Evolutionary conservation across 1,139 yeast species (phyloP).

Genomic region (Taphrina pruni): DNA sequence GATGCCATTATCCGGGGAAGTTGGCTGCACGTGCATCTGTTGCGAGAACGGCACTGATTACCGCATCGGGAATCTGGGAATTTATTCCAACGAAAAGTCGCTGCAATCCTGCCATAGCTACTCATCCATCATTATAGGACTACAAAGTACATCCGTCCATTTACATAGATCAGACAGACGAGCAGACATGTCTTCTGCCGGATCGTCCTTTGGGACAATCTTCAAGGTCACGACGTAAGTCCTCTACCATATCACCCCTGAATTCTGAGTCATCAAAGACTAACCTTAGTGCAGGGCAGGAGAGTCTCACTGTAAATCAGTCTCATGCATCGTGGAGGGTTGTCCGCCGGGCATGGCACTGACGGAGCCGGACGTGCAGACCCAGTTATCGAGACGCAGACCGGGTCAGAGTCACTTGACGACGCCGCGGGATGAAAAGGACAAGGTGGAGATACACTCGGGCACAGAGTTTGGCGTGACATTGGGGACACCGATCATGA

Average conservation of each 20-base stretch:
- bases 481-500: conserved; percentile 92
- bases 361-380: conserved; percentile 87
- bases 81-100: conserved; percentile 7
- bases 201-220: conserved; percentile 46
- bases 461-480: conserved; percentile 93
- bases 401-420: conserved; percentile 94
- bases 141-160: background rate
- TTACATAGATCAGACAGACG: background rate
- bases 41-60: background rate
- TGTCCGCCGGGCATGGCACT: conserved; percentile 93
- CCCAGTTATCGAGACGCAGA: conserved; percentile 93
- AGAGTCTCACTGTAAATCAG: conserved; percentile 97
- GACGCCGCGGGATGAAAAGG: conserved; percentile 95
- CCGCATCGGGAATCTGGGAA: background rate
- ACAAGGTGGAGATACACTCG: conserved; percentile 86
- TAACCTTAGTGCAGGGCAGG: conserved; percentile 58
- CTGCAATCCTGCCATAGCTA: background rate
- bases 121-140: background rate
- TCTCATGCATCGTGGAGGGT: conserved; percentile 97
- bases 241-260: background rate
- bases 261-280: background rate
- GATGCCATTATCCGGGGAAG: background rate
- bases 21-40: conserved; percentile 3
- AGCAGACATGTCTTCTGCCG: conserved; percentile 36
- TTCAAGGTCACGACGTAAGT: conserved; percentile 45